Base-by-base conservation (phyloP, 2,329 filamentous ascomycete genomes). In the Fusarium staphyleae region DNA sequence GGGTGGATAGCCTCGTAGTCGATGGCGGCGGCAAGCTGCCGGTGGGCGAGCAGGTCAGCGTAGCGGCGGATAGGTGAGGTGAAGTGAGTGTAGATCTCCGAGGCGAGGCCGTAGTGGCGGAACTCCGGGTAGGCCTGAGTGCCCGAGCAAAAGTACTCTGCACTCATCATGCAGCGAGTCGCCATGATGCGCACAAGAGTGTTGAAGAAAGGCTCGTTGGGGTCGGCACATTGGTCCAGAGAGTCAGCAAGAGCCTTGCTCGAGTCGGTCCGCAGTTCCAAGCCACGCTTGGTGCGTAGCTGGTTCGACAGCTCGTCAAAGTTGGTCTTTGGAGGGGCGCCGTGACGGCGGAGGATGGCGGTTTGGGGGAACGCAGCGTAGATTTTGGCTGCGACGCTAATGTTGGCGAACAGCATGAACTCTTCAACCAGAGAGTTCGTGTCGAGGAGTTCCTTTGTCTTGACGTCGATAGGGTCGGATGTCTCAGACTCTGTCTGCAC, bases 341-440 rank as follows among this genome's bases (percentile, higher is more conserved):
- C 92, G 81, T 99, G 95, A 52, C 95, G 90, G 58, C 93, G 90
- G 13, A 99, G 85, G 66, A 99, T 87, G 41, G 95, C 95, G 0
- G 93, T 98, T 74, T 99, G 93, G 0, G 95, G 93, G 75, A 97
- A 98, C 3, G 92, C 87, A 41, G 90, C 84, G 77, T 96, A 91
- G 70, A 96, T 96, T 73, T 91, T 93, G 62, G 87, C 84, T 6
- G 93, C 95, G 24, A 99, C 96, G 65, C 89, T 93, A 69, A 91
- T 92, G 77, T 99, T 99, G 80, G 95, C 96, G 72, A 98, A 89
- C 70, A 99, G 81, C 95, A 99, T 99, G 81, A 99, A 98, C 72
- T 99, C 95, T 72, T 99, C 95, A 22, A 99, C 96, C 5, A 99
- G 84, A 16, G 93, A 97, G 78, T 98, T 99, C 46, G 95, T 99